Percentiles rank a stretch among this genome's conserved stretches.
phyloP scores from a whole-genome alignment of 1,284 basidiomycete genomes.

The Agroathelia rolfsii region DNA sequence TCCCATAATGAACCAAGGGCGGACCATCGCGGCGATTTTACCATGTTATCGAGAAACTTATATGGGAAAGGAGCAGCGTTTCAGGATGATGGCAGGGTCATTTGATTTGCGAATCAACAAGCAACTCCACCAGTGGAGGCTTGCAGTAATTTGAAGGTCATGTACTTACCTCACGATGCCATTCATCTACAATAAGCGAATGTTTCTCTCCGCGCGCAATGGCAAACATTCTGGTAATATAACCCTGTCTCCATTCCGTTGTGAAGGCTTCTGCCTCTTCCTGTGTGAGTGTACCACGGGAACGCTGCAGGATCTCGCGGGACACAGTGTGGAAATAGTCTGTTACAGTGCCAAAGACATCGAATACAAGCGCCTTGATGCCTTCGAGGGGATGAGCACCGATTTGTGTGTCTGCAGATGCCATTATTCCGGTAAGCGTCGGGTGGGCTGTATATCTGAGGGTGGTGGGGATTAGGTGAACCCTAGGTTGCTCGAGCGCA shows the following conservation, averaged over 20 bases:
- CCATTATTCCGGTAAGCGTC: too few species aligned
- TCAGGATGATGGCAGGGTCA: neutral
- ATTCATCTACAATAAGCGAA: constrained; percentile 40
- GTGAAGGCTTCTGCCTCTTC: constrained; percentile 41
- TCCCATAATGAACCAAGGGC: constrained; percentile 32
- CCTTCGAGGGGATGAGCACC: too few species aligned
- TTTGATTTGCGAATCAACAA: neutral
- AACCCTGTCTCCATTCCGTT: constrained; percentile 45
- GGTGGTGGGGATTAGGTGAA: too few species aligned
- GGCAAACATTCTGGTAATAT: constrained; percentile 27
- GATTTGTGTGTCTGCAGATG: too few species aligned
- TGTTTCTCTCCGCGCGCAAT: constrained; percentile 37
- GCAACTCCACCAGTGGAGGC: neutral
- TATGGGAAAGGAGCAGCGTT: too few species aligned
- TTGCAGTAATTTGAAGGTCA: constrained; percentile 1
- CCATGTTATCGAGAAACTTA: constrained; percentile 51
- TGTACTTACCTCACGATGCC: constrained; percentile 41
- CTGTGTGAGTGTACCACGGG: constrained; percentile 11
- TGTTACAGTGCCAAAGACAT: constrained; percentile 56
- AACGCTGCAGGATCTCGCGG: constrained; percentile 25
- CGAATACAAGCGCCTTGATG: constrained; percentile 49
- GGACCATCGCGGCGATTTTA: constrained; percentile 36
- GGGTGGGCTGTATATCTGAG: too few species aligned
- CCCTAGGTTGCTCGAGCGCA: too few species aligned
- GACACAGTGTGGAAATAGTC: constrained; percentile 47